Evolutionary conservation across 129 eudicot genomes (phyloP), one percentile per base, ranked within the genome.

Genomic region (Logfia minima): DNA sequence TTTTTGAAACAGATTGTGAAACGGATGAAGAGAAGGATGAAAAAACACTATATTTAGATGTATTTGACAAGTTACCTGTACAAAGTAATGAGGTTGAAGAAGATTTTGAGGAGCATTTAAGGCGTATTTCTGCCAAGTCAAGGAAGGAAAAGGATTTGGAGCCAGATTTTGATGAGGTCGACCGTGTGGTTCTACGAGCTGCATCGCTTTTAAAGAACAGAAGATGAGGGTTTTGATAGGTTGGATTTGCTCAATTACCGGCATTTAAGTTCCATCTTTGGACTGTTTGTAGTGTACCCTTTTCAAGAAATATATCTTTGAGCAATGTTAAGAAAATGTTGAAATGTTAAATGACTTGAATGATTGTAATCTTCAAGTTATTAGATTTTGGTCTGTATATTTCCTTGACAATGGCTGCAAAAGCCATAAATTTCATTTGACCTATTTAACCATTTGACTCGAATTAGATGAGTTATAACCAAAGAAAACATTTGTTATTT

Each of bases 101-200:
- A 18, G 90, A 87, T 85, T 93, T 93, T 58, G 92, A 88, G 60
- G 90, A 87, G 68, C 93, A 93, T 72, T 83, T 90, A 19, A 90
- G 90, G 52, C 84, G 74, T 67, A 77, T 88, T 60, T 90, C 97
- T 17, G 84, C 86, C 0, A 79, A 87, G 10, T 84, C 93, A 8
- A 87, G 79, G 63, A 88, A 70, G 82, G 86, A 70, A 43, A 92
- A 86, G 79, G 82, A 75, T 37, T 66, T 29, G 3, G 90, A 78
- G 24, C 78, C 83, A 5, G 96, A 89, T 60, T 83, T 93, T 43
- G 97, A 93, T 80, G 98, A 93, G 77, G 96, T 93, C 66, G 98
- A 93, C 80, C 89, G 84, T 55, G 74, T 90, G 84, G 83, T 93
- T 61, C 67, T 93, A 32, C 84, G 77, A 77, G 98, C 98, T 74